Conservation (phyloP, 2,329 filamentous ascomycete genomes). For the Fusarium sp. region DNA sequence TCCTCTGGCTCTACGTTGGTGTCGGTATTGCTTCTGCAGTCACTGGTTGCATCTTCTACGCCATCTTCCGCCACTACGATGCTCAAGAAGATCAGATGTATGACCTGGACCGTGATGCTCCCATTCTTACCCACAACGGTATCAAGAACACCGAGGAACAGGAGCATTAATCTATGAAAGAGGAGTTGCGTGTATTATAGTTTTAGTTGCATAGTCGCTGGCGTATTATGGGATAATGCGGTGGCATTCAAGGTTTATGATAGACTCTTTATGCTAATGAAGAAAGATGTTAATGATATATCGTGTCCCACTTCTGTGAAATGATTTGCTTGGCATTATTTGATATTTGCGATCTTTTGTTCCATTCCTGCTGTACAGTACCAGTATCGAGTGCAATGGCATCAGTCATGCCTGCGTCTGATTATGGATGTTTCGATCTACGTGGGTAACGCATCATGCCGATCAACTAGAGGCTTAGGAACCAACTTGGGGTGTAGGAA, state of each 20-base stretch:
- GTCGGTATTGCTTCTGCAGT: slow-evolving; percentile 62
- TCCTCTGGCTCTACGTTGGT: slow-evolving; percentile 74
- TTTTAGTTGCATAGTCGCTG: not conserved
- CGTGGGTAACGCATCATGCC: not conserved
- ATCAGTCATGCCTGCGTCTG: not conserved
- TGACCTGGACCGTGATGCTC: slow-evolving; percentile 52
- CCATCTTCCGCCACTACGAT: slow-evolving; percentile 54
- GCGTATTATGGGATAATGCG: not conserved
- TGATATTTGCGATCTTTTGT: not conserved
- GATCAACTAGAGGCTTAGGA: not conserved
- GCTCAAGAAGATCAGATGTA: slow-evolving; percentile 54
- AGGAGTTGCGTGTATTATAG: not conserved
- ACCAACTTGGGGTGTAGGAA: not conserved
- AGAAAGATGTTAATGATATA: not conserved
- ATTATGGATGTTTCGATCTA: not conserved
- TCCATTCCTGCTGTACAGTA: too few relatives aligned
- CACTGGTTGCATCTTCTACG: slow-evolving; percentile 65
- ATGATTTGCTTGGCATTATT: not conserved
- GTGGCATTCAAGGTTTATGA: not conserved
- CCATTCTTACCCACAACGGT: slow-evolving; percentile 34
- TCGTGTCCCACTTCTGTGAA: fast-evolving
- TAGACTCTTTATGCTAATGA: slow-evolving; percentile 3
- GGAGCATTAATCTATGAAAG: not conserved
- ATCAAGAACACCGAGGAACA: not conserved
- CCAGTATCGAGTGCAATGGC: too few relatives aligned